Base-by-base conservation (phyloP, 148 eudicot genomes). In the Chenopodium quinoa region DNA sequence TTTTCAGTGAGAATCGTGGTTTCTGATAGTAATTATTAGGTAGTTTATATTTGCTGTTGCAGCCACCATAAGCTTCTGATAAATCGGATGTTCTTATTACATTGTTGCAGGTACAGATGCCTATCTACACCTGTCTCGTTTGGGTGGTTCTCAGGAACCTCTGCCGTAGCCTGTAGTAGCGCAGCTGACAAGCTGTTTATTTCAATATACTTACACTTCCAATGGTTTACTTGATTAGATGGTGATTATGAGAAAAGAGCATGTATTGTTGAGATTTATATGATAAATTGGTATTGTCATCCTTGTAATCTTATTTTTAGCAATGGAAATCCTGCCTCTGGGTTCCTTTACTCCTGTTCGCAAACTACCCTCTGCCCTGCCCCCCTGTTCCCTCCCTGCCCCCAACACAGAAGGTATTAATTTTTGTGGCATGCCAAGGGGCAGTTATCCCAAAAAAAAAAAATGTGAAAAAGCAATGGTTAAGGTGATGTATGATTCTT, bases 91-190 rank as follows among this genome's bases (percentile, higher is more conserved):
- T 50, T 66, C 60, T 64, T 76, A 14, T 56, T 66, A 20, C 74
- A 11, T 76, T 40, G 20, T 64, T 84, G 82, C 92, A 93, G 98
- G 97, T 71, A 96, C 99, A 66, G 99, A 93, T 84, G 99, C 98
- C 10, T 96, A 93, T 82, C 99, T 96, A 81, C 98, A 96, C 82
- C 82, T 96, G 82, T 96, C 95, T 71, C 94, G 99, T 31, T 85
- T 94, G 90, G 98, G 95, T 69, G 99, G 91, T 88, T 96, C 98
- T 29, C 98, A 94, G 87, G 99, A 96, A 89, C 95, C 99, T 25
- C 89, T 96, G 75, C 93, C 98, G 7, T 92, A 83, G 86, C 54
- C 93, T 97, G 12, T 92, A 82, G 86, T 63, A 17, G 14, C 72
- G 47, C 44, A 22, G 82, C 78, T 40, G 31, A 19, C 44, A 22